phyloP scores from a whole-genome alignment of 371 early-diverging fungal species.

The Zychaea mexicana region DNA sequence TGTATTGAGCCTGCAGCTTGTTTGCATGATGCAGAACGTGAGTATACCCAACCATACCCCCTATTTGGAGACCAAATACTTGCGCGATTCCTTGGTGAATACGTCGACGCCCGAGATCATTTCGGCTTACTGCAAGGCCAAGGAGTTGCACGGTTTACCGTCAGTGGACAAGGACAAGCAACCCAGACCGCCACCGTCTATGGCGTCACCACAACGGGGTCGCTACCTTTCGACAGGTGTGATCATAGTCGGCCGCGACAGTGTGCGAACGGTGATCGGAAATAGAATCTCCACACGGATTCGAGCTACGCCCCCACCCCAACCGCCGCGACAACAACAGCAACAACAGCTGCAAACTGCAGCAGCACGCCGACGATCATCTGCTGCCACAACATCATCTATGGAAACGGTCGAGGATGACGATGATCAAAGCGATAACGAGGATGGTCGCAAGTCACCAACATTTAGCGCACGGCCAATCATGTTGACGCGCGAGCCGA shows the following conservation, averaged over 20 bases:
- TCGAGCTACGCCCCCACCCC: slow-evolving; percentile 6
- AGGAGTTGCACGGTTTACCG: not conserved
- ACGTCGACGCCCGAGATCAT: slow-evolving; percentile 15
- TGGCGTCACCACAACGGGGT: too few relatives aligned
- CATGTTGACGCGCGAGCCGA: slow-evolving; percentile 19
- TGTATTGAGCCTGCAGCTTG: slow-evolving; percentile 37
- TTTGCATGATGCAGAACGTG: slow-evolving; percentile 21
- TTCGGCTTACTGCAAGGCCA: slow-evolving; percentile 17
- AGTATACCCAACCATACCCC: slow-evolving; percentile 19
- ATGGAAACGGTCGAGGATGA: slow-evolving; percentile 9
- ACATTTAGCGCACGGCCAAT: slow-evolving; percentile 14
- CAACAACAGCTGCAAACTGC: slow-evolving; percentile 4
- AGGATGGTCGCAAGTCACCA: slow-evolving; percentile 1
- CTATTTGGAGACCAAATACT: slow-evolving; percentile 14
- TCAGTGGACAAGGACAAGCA: not conserved
- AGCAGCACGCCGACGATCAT: not conserved
- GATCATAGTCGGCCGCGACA: not conserved
- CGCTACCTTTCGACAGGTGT: slow-evolving; percentile 2
- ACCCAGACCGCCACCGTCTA: not conserved
- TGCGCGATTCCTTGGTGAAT: slow-evolving; percentile 12
- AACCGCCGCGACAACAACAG: slow-evolving; percentile 10
- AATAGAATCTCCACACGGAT: slow-evolving; percentile 3
- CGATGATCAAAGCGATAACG: slow-evolving; percentile 9
- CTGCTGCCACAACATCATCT: slow-evolving; percentile 23
- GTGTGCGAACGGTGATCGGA: slow-evolving; percentile 1